Evolutionary conservation across 768 basidiomycete genomes (phyloP).

Genomic region (Cantharellus cinnabarinus): DNA sequence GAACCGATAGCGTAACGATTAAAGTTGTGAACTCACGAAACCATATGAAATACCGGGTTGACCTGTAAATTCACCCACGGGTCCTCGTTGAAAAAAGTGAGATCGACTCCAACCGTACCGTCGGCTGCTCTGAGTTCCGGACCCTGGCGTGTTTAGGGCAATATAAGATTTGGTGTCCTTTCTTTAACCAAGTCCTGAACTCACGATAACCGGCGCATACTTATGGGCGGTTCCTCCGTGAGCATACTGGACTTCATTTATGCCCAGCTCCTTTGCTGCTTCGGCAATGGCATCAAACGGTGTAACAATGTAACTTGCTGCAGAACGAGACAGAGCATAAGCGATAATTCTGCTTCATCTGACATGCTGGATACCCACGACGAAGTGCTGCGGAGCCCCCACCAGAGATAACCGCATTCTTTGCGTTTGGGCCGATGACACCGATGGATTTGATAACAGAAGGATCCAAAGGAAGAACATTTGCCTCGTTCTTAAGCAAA

Average conservation of each 20-base stretch:
- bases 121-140: neutral
- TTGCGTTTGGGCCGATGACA: conserved; percentile 50
- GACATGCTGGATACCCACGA: conserved; percentile 5
- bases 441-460: conserved; percentile 28
- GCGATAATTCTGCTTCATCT: neutral
- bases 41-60: neutral
- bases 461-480: conserved; percentile 32
- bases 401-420: conserved; percentile 44
- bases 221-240: neutral
- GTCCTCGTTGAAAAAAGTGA: neutral
- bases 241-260: conserved; percentile 31
- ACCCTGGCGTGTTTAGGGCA: neutral
- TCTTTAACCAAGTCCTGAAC: neutral
- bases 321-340: neutral
- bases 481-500: conserved; percentile 38
- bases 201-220: neutral
- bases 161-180: neutral
- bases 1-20: neutral
- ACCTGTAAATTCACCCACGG: neutral
- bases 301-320: conserved; percentile 36
- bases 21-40: neutral
- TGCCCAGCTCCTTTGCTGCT: conserved; percentile 27
- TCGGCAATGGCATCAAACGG: conserved; percentile 39
- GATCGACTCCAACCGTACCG: neutral
- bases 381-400: conserved; percentile 54